Conservation (phyloP, 2,329 filamentous ascomycete genomes). For the Scytalidium sp. region DNA sequence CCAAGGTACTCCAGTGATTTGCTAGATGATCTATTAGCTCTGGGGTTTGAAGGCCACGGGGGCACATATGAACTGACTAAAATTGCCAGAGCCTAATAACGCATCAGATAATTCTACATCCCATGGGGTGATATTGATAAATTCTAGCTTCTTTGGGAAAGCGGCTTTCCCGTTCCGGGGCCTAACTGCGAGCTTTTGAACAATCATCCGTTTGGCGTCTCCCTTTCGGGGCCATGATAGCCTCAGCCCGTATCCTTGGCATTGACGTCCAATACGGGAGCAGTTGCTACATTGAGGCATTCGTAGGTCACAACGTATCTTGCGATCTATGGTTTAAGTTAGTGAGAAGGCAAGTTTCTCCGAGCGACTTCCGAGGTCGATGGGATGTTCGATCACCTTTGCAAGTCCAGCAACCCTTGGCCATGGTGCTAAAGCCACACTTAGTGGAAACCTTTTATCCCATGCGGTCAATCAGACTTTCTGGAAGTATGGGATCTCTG, state of each 20-base stretch:
- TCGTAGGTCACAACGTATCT: conserved; percentile 1
- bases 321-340: conserved; percentile 2
- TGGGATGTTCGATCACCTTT: not conserved
- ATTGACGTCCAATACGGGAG: not conserved
- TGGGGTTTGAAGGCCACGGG: not conserved
- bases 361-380: not conserved
- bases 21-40: not conserved
- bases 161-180: not conserved
- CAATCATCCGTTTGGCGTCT: not conserved
- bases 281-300: conserved; percentile 1
- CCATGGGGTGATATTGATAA: not conserved
- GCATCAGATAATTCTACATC: conserved; percentile 1
- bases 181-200: not conserved
- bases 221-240: conserved; percentile 4
- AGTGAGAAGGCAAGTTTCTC: not conserved
- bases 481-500: too few relatives aligned
- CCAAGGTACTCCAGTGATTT: not conserved
- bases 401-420: conserved; percentile 5
- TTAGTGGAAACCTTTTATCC: too few relatives aligned
- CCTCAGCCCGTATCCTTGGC: conserved; percentile 5
- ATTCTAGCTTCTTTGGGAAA: conserved; percentile 1
- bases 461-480: too few relatives aligned
- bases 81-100: not conserved
- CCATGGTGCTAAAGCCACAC: not conserved
- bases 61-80: not conserved